Percentiles rank a stretch among this genome's conserved stretches.
Conservation (phyloP, 306 rosid genomes). For the Cucurbita ficifolia region DNA sequence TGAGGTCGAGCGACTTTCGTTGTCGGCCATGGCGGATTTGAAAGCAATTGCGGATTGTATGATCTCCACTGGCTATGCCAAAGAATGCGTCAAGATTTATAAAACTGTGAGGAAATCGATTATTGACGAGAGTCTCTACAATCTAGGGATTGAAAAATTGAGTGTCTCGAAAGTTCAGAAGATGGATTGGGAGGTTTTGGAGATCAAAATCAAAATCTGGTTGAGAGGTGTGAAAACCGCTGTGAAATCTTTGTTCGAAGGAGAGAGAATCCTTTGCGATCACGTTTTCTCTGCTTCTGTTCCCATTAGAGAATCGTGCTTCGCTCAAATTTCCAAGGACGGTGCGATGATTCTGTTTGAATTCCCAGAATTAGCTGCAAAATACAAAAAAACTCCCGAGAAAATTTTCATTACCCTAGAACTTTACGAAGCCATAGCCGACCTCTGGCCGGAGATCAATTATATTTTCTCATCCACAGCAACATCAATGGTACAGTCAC, state of each 20-base stretch:
- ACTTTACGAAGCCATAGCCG: slow-evolving; percentile 35
- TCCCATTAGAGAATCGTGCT: slow-evolving; percentile 26
- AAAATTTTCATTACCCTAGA: slow-evolving; percentile 34
- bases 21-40: slow-evolving; percentile 27
- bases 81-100: slow-evolving; percentile 40
- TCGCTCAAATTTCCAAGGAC: slow-evolving; percentile 27
- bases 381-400: slow-evolving; percentile 43
- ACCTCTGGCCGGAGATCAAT: slow-evolving; percentile 25
- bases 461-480: slow-evolving; percentile 39
- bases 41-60: slow-evolving; percentile 42
- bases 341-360: slow-evolving; percentile 23
- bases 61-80: slow-evolving; percentile 35
- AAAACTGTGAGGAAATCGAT: slow-evolving; percentile 28
- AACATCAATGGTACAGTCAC: slow-evolving; percentile 17
- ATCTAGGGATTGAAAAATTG: slow-evolving; percentile 35
- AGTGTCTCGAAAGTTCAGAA: slow-evolving; percentile 32
- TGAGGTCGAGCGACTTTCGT: slow-evolving; percentile 22
- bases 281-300: slow-evolving; percentile 18
- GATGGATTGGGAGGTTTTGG: slow-evolving; percentile 45
- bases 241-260: slow-evolving; percentile 22
- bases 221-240: slow-evolving; percentile 23
- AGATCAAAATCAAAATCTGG: slow-evolving; percentile 37
- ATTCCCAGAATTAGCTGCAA: slow-evolving; percentile 44
- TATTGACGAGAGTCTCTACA: slow-evolving; percentile 31
- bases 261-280: slow-evolving; percentile 39